Evolutionary conservation across 2,329 filamentous ascomycete genomes (phyloP), one percentile per base, ranked within the genome.

Genomic region (Onygenales sp.): DNA sequence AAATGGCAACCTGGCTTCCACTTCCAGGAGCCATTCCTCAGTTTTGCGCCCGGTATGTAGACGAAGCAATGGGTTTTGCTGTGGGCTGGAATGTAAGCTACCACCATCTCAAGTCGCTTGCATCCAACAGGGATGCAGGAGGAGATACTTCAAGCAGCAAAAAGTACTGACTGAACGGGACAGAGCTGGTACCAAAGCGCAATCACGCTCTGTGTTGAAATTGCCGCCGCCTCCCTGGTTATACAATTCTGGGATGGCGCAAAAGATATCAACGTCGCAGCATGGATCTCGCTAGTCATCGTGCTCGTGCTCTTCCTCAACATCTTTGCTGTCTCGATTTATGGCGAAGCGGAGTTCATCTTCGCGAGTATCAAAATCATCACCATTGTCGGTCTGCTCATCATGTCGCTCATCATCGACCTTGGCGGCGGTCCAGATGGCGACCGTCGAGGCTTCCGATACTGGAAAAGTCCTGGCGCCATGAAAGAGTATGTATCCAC

Each of bases 391-490:
- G 74, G 74, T 33, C 63, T 77, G 13, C 59, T 75, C 42, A 61
- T 75, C 40, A 61, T 74, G 48, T 69, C 71, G 2, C 67, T 85
- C 33, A 73, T 85, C 54, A 81, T 85, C 59, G 78, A 83, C 60
- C 74, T 84, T 1, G 83, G 83, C 33, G 83, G 82, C 46, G 74
- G 81, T 2, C 77, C 82, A 0, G 79, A 80, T 3, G 77, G 76
- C 0, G 74, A 78, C 17, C 72, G 78, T 4, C 75, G 83, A 50
- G 85, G 85, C 2, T 88, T 88, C 65, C 68, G 74, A 40, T 87
- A 86, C 67, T 90, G 86, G 86, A 78, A 69, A 21, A 67, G 82
- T 34, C 85, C 86, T 0, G 85, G 83, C 1, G 81, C 84, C 0
- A 85, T 86, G 59, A 81, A 84, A 36, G 79, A 84, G 60, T 81